Base-by-base conservation (phyloP, 2,329 filamentous ascomycete genomes). In the Trichophyton equinum region DNA sequence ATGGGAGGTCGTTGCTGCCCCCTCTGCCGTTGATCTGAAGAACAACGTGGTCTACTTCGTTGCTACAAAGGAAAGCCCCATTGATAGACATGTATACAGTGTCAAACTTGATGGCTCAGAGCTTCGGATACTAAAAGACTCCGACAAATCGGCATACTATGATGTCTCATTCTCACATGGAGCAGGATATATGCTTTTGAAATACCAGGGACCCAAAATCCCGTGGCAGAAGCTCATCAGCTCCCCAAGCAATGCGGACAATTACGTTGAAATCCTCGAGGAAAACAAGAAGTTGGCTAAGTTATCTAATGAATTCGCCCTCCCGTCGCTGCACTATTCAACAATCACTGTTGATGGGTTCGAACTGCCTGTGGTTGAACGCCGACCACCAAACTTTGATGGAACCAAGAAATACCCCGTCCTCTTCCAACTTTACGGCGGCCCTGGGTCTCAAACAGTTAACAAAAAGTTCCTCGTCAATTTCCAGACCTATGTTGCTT, bases 371-470 rank as follows among this genome's bases (percentile, higher is more conserved):
- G 79, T 87, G 11, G 77, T 97, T 13, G 94, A 99, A 74, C 87
- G 91, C 33, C 87, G 90, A 0, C 94, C 94, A 4, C 88, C 91
- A 1, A 87, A 96, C 73, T 99, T 97, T 71, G 82, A 91, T 71
- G 78, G 84, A 18, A 85, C 84, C 67, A 91, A 88, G 75, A 85
- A 88, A 70, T 97, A 99, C 67, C 94, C 94, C 0, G 91, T 99
- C 0, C 82, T 99, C 3, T 99, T 99, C 79, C 87, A 89, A 69
- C 86, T 96, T 62, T 99, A 99, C 77, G 92, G 89, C 25, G 94
- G 94, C 0, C 94, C 94, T 0, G 89, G 88, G n/a, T 96, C 91
- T 18, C 95, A 99, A 72, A 83, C 82, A 6, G 94, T 99, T 1
- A 80, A 83, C 67, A 91, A 92, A 71, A 81, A 75, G 61, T 99